A percentile compares a stretch with the other conserved stretches of the same genome.
These are phyloP conservation scores for Dichotomocladium elegans DNA, from an alignment of 371 early-diverging fungal species.

Conservation along the genomic window DNA sequence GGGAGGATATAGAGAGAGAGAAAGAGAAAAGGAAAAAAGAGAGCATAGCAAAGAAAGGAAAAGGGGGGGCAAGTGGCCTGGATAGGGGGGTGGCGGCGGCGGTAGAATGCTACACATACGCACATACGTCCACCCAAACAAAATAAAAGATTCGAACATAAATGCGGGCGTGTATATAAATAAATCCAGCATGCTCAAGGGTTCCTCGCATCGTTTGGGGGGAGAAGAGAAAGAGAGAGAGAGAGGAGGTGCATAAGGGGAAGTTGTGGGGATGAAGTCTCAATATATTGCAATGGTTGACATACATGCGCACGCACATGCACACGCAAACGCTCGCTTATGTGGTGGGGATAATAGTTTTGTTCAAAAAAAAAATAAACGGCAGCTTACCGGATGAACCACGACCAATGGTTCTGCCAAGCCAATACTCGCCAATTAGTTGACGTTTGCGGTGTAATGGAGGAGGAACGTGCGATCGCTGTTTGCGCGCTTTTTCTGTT, in stretches of 20 bases:
- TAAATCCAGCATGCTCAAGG: neutral
- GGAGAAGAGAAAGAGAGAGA: neutral
- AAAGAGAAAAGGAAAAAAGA: neutral
- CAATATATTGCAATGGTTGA: neutral
- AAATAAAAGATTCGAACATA: no score
- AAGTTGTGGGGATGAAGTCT: neutral
- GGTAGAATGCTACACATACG: neutral
- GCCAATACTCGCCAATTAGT: constrained; percentile 64
- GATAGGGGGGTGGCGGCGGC: neutral
- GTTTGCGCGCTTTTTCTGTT: neutral
- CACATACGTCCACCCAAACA: neutral
- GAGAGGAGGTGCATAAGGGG: neutral
- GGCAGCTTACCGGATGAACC: constrained; percentile 68
- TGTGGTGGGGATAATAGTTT: neutral
- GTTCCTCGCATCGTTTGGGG: neutral
- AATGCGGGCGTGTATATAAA: neutral
- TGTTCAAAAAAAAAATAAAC: constrained; percentile 4
- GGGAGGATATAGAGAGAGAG: neutral
- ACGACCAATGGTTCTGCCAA: constrained; percentile 76
- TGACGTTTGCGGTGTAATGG: constrained; percentile 8
- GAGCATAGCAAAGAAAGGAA: neutral
- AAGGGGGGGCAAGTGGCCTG: neutral
- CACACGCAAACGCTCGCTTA: no score
- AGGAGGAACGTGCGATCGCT: neutral
- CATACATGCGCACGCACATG: neutral